A percentile compares a stretch with the other conserved stretches of the same genome.
Conservation (phyloP, 1,139 yeast genomes). For the Casaregolazyma suthepensis region DNA sequence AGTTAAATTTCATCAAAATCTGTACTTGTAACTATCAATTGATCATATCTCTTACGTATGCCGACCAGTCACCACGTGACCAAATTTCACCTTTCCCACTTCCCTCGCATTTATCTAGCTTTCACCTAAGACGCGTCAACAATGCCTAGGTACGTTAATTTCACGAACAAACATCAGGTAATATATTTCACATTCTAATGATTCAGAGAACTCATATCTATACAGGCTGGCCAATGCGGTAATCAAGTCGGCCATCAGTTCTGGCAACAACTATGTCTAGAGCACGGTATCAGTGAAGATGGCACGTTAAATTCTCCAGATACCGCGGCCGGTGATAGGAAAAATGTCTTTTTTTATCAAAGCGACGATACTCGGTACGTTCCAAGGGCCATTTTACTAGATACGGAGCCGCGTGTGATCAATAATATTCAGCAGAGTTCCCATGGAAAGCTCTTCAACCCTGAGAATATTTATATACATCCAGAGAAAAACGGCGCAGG, state of each 20-base stretch:
- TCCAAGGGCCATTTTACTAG: slow-evolving; percentile 80
- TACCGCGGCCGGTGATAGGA: slow-evolving; percentile 53
- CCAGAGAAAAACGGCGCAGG: slow-evolving; percentile 80
- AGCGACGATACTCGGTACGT: slow-evolving; percentile 74
- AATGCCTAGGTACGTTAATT: slow-evolving; percentile 6
- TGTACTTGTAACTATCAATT: background rate
- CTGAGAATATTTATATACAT: slow-evolving; percentile 74
- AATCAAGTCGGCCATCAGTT: slow-evolving; percentile 91
- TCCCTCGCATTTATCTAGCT: background rate
- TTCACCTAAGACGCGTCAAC: background rate
- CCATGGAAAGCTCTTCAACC: slow-evolving; percentile 68
- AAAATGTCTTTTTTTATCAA: slow-evolving; percentile 77
- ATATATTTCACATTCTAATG: background rate
- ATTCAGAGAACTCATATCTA: slow-evolving; percentile 51
- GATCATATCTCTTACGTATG: background rate
- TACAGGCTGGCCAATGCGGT: slow-evolving; percentile 88
- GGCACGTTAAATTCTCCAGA: slow-evolving; percentile 45
- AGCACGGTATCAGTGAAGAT: slow-evolving; percentile 77
- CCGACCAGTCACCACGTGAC: background rate
- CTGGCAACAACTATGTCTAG: slow-evolving; percentile 84
- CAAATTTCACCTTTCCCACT: background rate
- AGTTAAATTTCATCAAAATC: background rate
- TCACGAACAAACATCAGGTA: background rate
- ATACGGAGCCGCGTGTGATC: slow-evolving; percentile 87
- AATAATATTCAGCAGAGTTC: slow-evolving; percentile 49